Evolutionary conservation across 768 basidiomycete genomes (phyloP).

Genomic region (Xerocomellus dryophilus): DNA sequence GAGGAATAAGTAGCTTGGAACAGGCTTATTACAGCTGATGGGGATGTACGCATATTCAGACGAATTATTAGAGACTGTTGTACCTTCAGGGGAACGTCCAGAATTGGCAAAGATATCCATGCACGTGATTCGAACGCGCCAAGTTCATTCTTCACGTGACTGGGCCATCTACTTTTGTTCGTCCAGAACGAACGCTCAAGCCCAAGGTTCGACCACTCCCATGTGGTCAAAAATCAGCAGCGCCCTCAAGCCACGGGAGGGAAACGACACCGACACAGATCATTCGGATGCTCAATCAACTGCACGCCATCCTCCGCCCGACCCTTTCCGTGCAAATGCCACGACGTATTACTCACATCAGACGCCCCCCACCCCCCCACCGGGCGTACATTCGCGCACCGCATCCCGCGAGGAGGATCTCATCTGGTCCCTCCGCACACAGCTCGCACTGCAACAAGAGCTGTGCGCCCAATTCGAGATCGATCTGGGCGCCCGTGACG

Average conservation of each 20-base stretch:
- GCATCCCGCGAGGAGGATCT: conserved; percentile 69
- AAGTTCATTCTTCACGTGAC: conserved; percentile 31
- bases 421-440: conserved; percentile 71
- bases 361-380: conserved; percentile 62
- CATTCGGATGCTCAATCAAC: conserved; percentile 26
- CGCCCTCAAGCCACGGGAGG: conserved; percentile 46
- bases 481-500: conserved; percentile 71
- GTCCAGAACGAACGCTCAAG: not conserved
- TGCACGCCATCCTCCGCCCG: conserved; percentile 46
- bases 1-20: not conserved
- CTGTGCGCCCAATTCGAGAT: conserved; percentile 73
- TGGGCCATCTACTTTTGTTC: not conserved
- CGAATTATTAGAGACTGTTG: conserved; percentile 1
- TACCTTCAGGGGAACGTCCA: too few relatives aligned
- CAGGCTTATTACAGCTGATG: not conserved
- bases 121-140: conserved; percentile 29
- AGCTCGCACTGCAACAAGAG: conserved; percentile 72
- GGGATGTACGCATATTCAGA: conserved; percentile 10
- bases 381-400: conserved; percentile 49
- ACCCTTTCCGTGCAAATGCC: conserved; percentile 72
- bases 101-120: not conserved
- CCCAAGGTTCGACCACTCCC: not conserved
- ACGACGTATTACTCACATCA: conserved; percentile 77
- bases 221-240: conserved; percentile 68
- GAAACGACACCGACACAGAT: conserved; percentile 19